Evolutionary conservation across 1,284 basidiomycete genomes (phyloP).

Genomic region (Neonothopanus nambi): DNA sequence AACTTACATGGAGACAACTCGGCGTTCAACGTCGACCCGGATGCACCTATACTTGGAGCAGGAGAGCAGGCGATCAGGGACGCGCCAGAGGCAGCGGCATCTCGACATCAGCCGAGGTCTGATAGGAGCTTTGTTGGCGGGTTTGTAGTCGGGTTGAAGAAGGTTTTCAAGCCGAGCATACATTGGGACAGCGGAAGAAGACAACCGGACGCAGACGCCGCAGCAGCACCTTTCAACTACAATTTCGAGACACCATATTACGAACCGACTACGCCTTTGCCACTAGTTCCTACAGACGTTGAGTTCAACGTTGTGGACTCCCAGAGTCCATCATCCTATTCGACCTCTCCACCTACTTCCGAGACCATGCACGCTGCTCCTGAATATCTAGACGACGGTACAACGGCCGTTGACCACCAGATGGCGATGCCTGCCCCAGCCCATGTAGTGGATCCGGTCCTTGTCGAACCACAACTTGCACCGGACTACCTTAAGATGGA

Average conservation of each 20-base stretch:
- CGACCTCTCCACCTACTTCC: constrained; percentile 10
- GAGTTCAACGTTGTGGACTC: not conserved
- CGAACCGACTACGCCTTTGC: not conserved
- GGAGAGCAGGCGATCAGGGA: constrained; percentile 15
- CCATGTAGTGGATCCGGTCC: constrained; percentile 15
- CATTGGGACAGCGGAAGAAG: not conserved
- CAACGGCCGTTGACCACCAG: constrained; percentile 24
- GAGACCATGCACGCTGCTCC: constrained; percentile 13
- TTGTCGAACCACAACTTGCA: constrained; percentile 25
- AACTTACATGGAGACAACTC: constrained; percentile 4
- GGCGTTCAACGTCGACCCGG: constrained; percentile 31
- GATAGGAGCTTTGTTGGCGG: constrained; percentile 26
- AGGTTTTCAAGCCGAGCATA: constrained; percentile 22
- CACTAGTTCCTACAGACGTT: not conserved
- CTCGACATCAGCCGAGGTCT: constrained; percentile 1
- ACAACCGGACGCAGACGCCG: not conserved
- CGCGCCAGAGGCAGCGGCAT: constrained; percentile 2
- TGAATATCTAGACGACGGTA: constrained; percentile 18
- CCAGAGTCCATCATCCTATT: not conserved
- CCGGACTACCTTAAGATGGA: constrained; percentile 40
- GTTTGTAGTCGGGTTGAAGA: constrained; percentile 27
- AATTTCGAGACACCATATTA: constrained; percentile 1
- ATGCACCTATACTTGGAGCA: constrained; percentile 29
- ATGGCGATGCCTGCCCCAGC: constrained; percentile 2
- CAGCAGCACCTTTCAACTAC: not conserved